A percentile compares a stretch with the other conserved stretches of the same genome.
phyloP scores from a whole-genome alignment of 2,329 filamentous ascomycete species.

The Fusarium nelsonii region DNA sequence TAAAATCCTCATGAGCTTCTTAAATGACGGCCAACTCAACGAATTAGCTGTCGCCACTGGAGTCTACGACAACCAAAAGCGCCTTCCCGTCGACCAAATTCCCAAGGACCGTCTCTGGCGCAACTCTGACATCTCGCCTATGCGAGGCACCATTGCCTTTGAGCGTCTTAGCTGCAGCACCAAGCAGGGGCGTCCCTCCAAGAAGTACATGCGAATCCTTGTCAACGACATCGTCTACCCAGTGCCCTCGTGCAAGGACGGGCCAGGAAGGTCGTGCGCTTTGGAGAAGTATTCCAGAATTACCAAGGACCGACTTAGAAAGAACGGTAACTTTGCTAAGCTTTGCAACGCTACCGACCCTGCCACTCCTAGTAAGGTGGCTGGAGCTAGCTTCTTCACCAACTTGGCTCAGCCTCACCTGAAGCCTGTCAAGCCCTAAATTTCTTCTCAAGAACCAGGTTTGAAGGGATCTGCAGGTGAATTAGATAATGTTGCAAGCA shows the following conservation, averaged over 20 bases:
- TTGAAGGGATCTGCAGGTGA: rapidly evolving
- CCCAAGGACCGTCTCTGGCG: conserved; percentile 64
- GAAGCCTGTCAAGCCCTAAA: conserved; percentile 15
- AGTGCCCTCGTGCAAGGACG: conserved; percentile 65
- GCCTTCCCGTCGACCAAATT: conserved; percentile 62
- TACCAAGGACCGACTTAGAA: conserved; percentile 44
- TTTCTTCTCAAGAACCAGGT: too few relatives aligned
- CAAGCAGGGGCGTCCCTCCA: conserved; percentile 48
- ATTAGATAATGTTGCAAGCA: not conserved
- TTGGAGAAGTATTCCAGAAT: conserved; percentile 60
- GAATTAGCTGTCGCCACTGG: conserved; percentile 71
- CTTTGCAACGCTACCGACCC: conserved; percentile 61
- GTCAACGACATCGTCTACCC: conserved; percentile 74
- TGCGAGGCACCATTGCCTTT: conserved; percentile 74
- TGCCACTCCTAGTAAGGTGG: conserved; percentile 56
- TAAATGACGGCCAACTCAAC: conserved; percentile 75
- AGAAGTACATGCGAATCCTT: conserved; percentile 66
- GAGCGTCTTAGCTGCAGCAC: conserved; percentile 68
- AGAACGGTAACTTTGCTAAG: conserved; percentile 63
- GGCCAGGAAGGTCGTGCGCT: conserved; percentile 66
- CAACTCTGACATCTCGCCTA: conserved; percentile 68
- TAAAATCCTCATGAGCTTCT: conserved; percentile 70
- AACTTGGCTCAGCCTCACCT: conserved; percentile 58
- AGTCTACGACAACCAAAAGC: conserved; percentile 68
- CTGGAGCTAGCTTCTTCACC: conserved; percentile 64